Percentiles rank a stretch among this genome's conserved stretches.
These are phyloP conservation scores for Teratosphaeria destructans DNA, from an alignment of 2,329 filamentous ascomycete genomes.

Conservation along the genomic window DNA sequence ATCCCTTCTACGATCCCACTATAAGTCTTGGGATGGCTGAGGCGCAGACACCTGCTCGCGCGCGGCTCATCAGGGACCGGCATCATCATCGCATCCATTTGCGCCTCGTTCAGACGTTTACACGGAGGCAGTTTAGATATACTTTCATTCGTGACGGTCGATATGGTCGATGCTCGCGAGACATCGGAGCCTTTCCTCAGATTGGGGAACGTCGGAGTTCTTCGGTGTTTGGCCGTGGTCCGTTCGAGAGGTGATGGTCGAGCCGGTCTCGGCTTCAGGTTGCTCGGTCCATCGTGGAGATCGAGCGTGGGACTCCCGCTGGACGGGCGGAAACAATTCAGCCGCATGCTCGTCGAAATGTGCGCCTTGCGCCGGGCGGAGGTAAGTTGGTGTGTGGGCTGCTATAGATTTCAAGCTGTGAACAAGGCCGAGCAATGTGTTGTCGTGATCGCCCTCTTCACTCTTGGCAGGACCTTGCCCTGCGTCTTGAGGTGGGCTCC, in stretches of 20 bases:
- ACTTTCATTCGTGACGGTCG: constrained; percentile 18
- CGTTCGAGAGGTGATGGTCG: not conserved
- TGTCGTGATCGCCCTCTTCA: not conserved
- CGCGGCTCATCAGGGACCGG: constrained; percentile 15
- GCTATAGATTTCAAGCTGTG: not conserved
- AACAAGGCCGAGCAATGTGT: not conserved
- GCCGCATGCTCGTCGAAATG: constrained; percentile 13
- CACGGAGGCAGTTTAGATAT: constrained; percentile 23
- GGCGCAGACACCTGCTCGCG: constrained; percentile 20
- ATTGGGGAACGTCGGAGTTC: not conserved
- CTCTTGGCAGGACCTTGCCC: not conserved
- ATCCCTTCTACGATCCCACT: constrained; percentile 23
- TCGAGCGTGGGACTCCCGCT: constrained; percentile 8
- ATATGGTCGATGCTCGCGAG: not conserved
- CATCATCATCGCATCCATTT: constrained; percentile 27
- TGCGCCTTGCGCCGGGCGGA: not conserved
- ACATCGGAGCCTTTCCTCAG: not conserved
- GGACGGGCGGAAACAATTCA: constrained; percentile 20
- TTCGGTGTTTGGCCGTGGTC: not conserved
- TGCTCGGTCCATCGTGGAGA: constrained; percentile 2
- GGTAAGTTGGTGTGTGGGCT: not conserved
- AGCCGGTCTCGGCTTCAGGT: not conserved
- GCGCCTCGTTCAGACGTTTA: constrained; percentile 18
- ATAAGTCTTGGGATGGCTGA: constrained; percentile 23
- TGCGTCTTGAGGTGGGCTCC: not conserved